Base-by-base conservation (phyloP, 768 basidiomycete species). In the Hygrophorus russula region DNA sequence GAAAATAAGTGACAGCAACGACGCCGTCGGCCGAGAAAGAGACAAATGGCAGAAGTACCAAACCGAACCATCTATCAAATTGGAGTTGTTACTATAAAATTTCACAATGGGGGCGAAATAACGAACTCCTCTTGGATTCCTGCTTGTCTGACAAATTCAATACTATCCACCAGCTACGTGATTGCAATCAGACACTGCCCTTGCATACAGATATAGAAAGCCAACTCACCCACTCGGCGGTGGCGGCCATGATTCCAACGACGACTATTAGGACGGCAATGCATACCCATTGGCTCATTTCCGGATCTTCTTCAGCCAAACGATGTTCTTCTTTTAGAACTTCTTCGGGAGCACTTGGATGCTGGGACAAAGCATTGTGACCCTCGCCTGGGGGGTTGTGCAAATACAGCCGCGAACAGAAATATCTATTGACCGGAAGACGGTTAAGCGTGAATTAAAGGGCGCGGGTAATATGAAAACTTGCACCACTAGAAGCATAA, bases 21-120 rank as follows among this genome's bases (percentile, higher is more conserved):
- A 71, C 60, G 32, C 77, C 84, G 56, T 86, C 81, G 2, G 78
- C 82, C 3, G 78, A 74, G 60, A 80, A 87, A 2, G 83, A 83
- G 6, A 83, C 72, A 40, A 85, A 60, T 0, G 84, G 84, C 2
- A 87, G 69, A 7, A 87, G 64, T 36, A 85, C 66, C 46, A 87
- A 60, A 13, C 83, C 83, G 53, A 86, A 83, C 78, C 77, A 84
- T 52, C 79, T 81, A 39, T 31, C 11, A 30, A n/a, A 31, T 24
- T 19, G n/a, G 44, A 43, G 11, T 15, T 41, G 37, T 34, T 12
- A 50, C 29, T 39, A 36, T 47, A 19, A 27, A 13, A 8, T 24
- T 17, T 8, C 39, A 19, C 11, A 46, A 0, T 0, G 39, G 40
- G 3, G 13, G 30, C 27, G 28, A 14, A 30, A 8, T 13, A 45